Evolutionary conservation across 805 yeast genomes (phyloP).

Genomic region (Wilhelminamyces savonicus): DNA sequence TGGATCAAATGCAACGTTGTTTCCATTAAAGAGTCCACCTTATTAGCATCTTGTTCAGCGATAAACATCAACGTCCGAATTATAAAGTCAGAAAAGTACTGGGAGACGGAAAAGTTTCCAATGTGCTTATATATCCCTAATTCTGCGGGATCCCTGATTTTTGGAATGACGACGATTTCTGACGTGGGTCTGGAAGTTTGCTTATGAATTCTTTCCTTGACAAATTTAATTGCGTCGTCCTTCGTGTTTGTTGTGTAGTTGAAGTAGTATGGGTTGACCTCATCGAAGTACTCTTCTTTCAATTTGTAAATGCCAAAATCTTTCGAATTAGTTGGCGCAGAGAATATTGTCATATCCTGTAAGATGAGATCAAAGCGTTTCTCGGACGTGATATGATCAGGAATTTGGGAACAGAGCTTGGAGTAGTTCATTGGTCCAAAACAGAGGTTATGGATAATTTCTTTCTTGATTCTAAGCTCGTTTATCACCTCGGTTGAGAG

Average conservation of each 20-base stretch:
- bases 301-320: constrained; percentile 32
- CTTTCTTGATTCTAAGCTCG: constrained; percentile 50
- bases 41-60: constrained; percentile 26
- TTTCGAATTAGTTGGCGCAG: constrained; percentile 26
- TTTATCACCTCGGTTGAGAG: constrained; percentile 41
- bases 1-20: constrained; percentile 65
- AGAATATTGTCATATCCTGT: constrained; percentile 25
- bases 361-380: constrained; percentile 60
- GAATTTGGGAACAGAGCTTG: constrained; percentile 58
- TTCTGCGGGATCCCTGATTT: constrained; percentile 21
- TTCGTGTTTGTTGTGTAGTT: constrained; percentile 72
- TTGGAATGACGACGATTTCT: constrained; percentile 56
- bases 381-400: constrained; percentile 70
- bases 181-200: constrained; percentile 29
- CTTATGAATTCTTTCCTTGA: constrained; percentile 46
- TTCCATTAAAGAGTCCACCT: constrained; percentile 51
- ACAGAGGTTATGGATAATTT: constrained; percentile 78
- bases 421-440: constrained; percentile 69
- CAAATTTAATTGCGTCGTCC: constrained; percentile 70
- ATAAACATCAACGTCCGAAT: constrained; percentile 42
- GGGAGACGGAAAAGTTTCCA: constrained; percentile 47
- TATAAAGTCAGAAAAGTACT: constrained; percentile 48
- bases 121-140: constrained; percentile 37
- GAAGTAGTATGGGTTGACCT: constrained; percentile 62
- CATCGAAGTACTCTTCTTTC: constrained; percentile 27